A percentile compares a stretch with the other conserved stretches of the same genome.
Conservation (phyloP, 129 eudicot species). For the Tagetes patula region DNA sequence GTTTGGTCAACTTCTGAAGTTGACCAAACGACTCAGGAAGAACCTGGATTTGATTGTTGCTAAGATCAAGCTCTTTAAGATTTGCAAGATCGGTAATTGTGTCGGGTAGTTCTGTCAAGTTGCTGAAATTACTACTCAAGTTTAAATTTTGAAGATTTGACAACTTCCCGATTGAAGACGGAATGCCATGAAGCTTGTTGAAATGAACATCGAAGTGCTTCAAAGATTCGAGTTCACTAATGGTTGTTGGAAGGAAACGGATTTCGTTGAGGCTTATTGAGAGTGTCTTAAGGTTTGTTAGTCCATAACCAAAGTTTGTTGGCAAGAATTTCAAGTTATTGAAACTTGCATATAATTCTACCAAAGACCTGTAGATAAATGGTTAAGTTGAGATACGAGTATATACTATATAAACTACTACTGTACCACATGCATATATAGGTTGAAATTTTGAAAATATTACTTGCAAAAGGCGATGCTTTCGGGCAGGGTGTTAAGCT, state of each 20-base stretch:
- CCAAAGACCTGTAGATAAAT: conserved; percentile 41
- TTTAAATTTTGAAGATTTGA: conserved; percentile 49
- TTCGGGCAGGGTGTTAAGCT: conserved; percentile 51
- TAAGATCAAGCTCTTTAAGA: conserved; percentile 55
- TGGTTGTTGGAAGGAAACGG: conserved; percentile 47
- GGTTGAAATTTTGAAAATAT: background rate
- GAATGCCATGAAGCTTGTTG: conserved; percentile 48
- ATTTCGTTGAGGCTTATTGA: conserved; percentile 44
- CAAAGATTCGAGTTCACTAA: conserved; percentile 50
- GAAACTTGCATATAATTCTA: conserved; percentile 56
- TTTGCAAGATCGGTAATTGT: conserved; percentile 42
- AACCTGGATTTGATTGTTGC: conserved; percentile 50
- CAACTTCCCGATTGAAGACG: conserved; percentile 40
- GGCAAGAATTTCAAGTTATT: conserved; percentile 51
- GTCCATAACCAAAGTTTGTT: conserved; percentile 50
- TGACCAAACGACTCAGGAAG: conserved; percentile 50
- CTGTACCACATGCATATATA: background rate
- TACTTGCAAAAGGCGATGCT: conserved; percentile 65
- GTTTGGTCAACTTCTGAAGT: conserved; percentile 36
- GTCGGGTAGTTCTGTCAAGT: conserved; percentile 48
- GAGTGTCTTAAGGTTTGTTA: conserved; percentile 45
- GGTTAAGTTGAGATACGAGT: background rate
- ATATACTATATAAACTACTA: background rate
- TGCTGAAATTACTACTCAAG: conserved; percentile 50
- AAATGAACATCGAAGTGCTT: conserved; percentile 45